A percentile compares a stretch with the other conserved stretches of the same genome.
Conservation (phyloP, 139 green algal species). For the Chlorella sorokiniana region DNA sequence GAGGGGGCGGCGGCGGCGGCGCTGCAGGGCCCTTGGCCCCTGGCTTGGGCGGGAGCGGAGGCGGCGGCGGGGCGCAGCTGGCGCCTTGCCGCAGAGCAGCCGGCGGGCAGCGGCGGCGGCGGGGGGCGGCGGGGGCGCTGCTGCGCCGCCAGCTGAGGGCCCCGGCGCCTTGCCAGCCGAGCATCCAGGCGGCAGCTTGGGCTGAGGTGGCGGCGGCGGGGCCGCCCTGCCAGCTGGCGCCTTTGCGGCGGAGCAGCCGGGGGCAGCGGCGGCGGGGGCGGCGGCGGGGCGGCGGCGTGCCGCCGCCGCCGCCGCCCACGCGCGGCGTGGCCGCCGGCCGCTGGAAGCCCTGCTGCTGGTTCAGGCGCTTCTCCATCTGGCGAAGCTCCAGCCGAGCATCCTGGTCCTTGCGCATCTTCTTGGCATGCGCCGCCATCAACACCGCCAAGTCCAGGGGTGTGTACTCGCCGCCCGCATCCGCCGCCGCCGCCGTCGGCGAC, state of each 20-base stretch:
- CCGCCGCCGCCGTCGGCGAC: neutral
- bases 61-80: slow-evolving; percentile 31
- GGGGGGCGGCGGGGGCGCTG: neutral
- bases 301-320: neutral
- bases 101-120: slow-evolving; percentile 11
- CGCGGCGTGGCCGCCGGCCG: slow-evolving; percentile 14
- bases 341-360: slow-evolving; percentile 30
- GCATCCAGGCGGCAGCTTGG: no score
- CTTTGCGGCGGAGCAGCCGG: neutral
- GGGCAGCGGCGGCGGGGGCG: slow-evolving; percentile 16
- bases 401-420: slow-evolving; percentile 23
- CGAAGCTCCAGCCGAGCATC: slow-evolving; percentile 16
- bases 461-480: slow-evolving; percentile 16
- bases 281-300: neutral
- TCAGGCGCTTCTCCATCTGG: slow-evolving; percentile 26
- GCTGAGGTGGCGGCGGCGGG: slow-evolving; percentile 26
- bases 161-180: neutral
- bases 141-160: neutral
- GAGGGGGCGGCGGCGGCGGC: slow-evolving; percentile 21
- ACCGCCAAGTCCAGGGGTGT: slow-evolving; percentile 39
- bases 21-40: slow-evolving; percentile 38
- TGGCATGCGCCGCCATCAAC: slow-evolving; percentile 34
- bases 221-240: slow-evolving; percentile 12
- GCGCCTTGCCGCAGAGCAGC: slow-evolving; percentile 9
- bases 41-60: neutral